Conservation (phyloP, 345 rosid species). For the Populus pruinosa region DNA sequence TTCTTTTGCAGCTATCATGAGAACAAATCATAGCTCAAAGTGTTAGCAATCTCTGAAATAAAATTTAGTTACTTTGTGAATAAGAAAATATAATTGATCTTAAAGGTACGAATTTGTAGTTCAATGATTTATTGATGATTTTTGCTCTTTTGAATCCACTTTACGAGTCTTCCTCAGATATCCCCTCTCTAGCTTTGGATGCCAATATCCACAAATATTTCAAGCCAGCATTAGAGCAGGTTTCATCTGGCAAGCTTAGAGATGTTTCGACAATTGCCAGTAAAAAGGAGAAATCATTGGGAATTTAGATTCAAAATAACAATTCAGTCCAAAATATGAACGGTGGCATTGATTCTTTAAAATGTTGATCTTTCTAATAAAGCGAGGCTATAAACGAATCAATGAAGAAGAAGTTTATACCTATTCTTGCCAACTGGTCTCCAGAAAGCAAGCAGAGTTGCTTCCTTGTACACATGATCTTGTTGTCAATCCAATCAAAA, state of each 20-base stretch:
- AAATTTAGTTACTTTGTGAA: not conserved
- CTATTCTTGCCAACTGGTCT: slow-evolving; percentile 30
- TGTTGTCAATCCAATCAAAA: slow-evolving; percentile 27
- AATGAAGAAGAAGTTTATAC: not conserved
- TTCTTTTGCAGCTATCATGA: not conserved
- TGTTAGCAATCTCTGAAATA: not conserved
- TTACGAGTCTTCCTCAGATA: slow-evolving; percentile 1
- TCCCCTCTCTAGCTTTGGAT: slow-evolving; percentile 15
- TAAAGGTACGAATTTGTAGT: too few relatives aligned
- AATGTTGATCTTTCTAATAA: not conserved
- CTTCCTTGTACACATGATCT: slow-evolving; percentile 16
- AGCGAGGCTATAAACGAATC: not conserved
- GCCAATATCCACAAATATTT: not conserved
- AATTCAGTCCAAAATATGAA: not conserved
- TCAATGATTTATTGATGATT: not conserved
- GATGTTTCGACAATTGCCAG: not conserved
- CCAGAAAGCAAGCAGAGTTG: slow-evolving; percentile 18
- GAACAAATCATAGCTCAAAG: not conserved
- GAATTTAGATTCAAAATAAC: not conserved
- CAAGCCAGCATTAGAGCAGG: not conserved
- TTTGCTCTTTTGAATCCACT: not conserved
- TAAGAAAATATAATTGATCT: too few relatives aligned
- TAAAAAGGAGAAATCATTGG: not conserved
- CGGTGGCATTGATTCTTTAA: not conserved
- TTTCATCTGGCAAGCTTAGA: not conserved